A percentile compares a stretch with the other conserved stretches of the same genome.
phyloP scores from a whole-genome alignment of 805 yeast species.

The Wickerhamomyces mucosus region DNA sequence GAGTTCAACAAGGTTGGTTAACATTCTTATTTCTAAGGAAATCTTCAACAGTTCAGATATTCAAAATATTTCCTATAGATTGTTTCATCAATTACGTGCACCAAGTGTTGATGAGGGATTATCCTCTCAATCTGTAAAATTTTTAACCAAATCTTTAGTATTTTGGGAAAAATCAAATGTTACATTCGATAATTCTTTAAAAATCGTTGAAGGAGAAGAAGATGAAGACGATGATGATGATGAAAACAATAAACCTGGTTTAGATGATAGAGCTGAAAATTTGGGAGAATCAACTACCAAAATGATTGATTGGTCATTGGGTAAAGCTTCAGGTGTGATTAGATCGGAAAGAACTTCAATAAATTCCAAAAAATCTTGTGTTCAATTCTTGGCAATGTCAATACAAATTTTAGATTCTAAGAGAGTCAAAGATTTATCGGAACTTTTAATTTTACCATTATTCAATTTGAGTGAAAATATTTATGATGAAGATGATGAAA shows the following conservation, averaged over 20 bases:
- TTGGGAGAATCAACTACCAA: constrained; percentile 12
- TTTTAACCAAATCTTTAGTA: constrained; percentile 49
- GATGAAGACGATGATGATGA: constrained; percentile 18
- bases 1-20: constrained; percentile 49
- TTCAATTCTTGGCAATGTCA: constrained; percentile 62
- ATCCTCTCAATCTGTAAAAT: constrained; percentile 56
- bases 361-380: constrained; percentile 54
- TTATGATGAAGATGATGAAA: constrained; percentile 33
- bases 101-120: constrained; percentile 58
- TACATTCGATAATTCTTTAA: constrained; percentile 20
- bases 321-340: constrained; percentile 51
- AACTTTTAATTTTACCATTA: constrained; percentile 45
- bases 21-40: constrained; percentile 33
- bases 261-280: constrained; percentile 20
- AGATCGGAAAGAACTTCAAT: constrained; percentile 55
- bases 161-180: constrained; percentile 44
- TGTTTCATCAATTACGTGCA: constrained; percentile 74
- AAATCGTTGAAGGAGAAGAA: constrained; percentile 14
- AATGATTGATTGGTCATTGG: constrained; percentile 52
- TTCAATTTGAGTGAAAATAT: constrained; percentile 37
- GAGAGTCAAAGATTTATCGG: constrained; percentile 33
- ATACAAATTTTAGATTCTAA: constrained; percentile 38
- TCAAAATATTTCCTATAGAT: constrained; percentile 60
- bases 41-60: constrained; percentile 36
- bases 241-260: no score